Evolutionary conservation across 2,329 filamentous ascomycete genomes (phyloP).

Genomic region (Fusarium proliferatum): DNA sequence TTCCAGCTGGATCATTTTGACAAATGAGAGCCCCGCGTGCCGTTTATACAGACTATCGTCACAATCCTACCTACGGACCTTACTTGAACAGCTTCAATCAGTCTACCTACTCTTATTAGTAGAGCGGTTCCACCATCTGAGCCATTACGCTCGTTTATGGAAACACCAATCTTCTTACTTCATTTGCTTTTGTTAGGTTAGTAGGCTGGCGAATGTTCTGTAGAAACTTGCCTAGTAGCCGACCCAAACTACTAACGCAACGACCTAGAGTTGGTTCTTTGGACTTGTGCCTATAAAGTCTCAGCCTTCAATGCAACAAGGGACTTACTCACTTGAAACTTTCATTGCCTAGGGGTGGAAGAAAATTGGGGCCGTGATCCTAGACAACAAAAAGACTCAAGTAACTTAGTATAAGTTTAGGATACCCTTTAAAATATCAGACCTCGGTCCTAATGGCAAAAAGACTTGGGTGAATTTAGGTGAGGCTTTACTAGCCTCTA

Average conservation of each 20-base stretch:
- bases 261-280: neutral
- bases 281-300: neutral
- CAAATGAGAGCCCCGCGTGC: neutral
- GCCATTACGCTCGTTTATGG: conserved; percentile 7
- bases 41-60: neutral
- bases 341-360: neutral
- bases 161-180: conserved; percentile 5
- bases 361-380: neutral
- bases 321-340: neutral
- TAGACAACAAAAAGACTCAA: neutral
- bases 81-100: conserved; percentile 9
- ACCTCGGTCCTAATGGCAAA: neutral
- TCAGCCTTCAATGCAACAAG: neutral
- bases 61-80: conserved; percentile 1
- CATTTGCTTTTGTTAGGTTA: neutral
- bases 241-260: neutral
- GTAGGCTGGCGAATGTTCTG: neutral
- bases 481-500: neutral
- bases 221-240: neutral
- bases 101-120: neutral
- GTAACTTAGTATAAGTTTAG: neutral
- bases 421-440: neutral
- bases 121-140: neutral
- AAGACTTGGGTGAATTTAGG: neutral
- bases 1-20: neutral